Evolutionary conservation across 371 early-diverging fungal genomes (phyloP).

Genomic region (Lichtheimia ramosa): DNA sequence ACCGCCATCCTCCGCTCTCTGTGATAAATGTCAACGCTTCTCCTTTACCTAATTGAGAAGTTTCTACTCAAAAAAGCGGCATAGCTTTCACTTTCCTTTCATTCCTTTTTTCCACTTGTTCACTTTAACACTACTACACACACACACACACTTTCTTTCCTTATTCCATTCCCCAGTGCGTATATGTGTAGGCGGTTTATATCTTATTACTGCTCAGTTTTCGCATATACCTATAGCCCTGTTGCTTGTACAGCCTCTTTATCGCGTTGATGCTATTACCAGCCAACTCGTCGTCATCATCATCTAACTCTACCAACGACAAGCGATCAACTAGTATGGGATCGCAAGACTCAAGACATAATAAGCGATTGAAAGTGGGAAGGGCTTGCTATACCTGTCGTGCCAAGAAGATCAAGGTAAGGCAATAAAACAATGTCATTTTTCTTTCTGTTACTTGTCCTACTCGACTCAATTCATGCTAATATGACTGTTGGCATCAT

Average conservation of each 20-base stretch:
- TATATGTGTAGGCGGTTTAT: too few relatives aligned
- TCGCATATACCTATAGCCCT: too few relatives aligned
- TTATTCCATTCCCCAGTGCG: background rate
- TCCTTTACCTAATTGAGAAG: background rate
- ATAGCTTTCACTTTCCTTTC: constrained; percentile 1
- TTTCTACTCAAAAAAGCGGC: background rate
- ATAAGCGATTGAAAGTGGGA: constrained; percentile 40
- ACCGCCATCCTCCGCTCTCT: too few relatives aligned
- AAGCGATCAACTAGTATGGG: background rate
- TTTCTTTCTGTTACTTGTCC: background rate
- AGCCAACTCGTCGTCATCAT: background rate
- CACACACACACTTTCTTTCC: background rate
- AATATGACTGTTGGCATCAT: too few relatives aligned
- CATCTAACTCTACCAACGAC: background rate
- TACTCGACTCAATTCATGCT: too few relatives aligned
- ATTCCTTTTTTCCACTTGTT: constrained; percentile 1
- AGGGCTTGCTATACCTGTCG: constrained; percentile 50
- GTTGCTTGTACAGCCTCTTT: too few relatives aligned
- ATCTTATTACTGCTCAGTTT: too few relatives aligned
- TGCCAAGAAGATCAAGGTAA: constrained; percentile 52
- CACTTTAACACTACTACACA: background rate
- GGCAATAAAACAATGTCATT: background rate
- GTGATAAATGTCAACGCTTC: too few relatives aligned
- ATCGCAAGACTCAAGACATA: constrained; percentile 19
- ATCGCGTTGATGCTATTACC: too few relatives aligned